These are phyloP conservation scores for Herpetospermum pedunculosum DNA, from an alignment of 306 rosid species.

Conservation along the genomic window DNA sequence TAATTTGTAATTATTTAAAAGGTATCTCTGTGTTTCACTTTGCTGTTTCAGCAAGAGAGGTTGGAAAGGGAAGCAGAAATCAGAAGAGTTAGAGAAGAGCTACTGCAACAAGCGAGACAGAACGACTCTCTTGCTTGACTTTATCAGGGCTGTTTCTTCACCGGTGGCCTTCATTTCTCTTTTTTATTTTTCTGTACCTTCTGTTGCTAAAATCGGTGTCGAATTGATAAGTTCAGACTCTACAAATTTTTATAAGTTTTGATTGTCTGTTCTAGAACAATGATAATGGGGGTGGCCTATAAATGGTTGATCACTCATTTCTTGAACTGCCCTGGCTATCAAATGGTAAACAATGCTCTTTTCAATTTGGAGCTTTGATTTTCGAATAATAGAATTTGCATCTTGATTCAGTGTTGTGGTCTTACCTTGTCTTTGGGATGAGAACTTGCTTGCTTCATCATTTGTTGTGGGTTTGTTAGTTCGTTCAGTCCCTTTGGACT, in stretches of 20 bases:
- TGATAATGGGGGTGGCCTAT: neutral
- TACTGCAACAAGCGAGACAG: conserved; percentile 46
- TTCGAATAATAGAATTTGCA: neutral
- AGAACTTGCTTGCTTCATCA: too few relatives aligned
- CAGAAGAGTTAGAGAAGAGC: conserved; percentile 67
- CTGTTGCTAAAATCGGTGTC: neutral
- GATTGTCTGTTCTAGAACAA: neutral
- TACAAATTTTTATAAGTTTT: neutral
- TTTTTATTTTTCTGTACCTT: neutral
- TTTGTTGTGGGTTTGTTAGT: too few relatives aligned
- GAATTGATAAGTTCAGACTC: neutral
- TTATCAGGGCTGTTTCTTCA: neutral
- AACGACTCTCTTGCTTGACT: conserved; percentile 44
- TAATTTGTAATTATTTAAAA: neutral
- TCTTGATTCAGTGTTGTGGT: neutral
- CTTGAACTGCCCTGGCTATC: neutral
- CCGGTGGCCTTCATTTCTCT: conserved; percentile 11
- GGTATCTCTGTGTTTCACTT: neutral
- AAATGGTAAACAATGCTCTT: neutral
- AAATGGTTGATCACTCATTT: neutral
- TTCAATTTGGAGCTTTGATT: neutral
- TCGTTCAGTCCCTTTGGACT: too few relatives aligned
- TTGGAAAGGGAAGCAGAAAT: conserved; percentile 75
- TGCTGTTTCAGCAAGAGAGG: conserved; percentile 53
- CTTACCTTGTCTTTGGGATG: neutral